Conservation (phyloP, 2,329 filamentous ascomycete genomes). For the Fusarium caatingaense region DNA sequence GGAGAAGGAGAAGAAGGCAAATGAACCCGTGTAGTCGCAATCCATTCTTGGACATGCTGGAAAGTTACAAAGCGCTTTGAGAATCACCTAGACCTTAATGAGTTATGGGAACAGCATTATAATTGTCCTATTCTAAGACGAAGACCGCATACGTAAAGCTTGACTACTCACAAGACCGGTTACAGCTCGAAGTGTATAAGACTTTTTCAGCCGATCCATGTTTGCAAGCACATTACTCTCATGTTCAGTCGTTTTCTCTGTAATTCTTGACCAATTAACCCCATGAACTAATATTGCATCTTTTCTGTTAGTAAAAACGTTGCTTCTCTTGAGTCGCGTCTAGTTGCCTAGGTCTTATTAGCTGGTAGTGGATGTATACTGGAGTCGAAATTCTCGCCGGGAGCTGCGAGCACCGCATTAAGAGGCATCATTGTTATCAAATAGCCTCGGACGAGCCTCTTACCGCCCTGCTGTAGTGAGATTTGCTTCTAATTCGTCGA, state of each 20-base stretch:
- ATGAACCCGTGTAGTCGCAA: slow-evolving; percentile 17
- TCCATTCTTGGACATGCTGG: neutral
- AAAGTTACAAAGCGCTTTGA: neutral
- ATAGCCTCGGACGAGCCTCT: neutral
- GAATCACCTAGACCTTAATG: neutral
- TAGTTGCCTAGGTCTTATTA: neutral
- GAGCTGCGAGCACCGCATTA: neutral
- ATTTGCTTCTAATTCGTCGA: neutral
- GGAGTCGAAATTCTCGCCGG: neutral
- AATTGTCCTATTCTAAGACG: neutral
- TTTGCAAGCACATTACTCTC: neutral
- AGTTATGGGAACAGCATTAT: neutral
- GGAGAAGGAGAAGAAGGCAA: slow-evolving; percentile 24
- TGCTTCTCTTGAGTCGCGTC: neutral
- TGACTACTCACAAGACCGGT: slow-evolving; percentile 1
- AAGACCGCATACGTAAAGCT: slow-evolving; percentile 11
- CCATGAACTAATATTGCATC: neutral
- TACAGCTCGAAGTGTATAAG: slow-evolving; percentile 13
- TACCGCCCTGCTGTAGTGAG: neutral
- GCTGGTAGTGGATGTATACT: neutral
- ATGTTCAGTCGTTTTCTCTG: neutral
- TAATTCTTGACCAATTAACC: neutral
- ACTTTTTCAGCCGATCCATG: neutral
- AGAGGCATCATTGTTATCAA: neutral
- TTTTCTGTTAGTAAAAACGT: neutral